Percentiles rank a stretch among this genome's conserved stretches.
Conservation (phyloP, 176 grass and related monocot species). For the Aechmea fasciata region DNA sequence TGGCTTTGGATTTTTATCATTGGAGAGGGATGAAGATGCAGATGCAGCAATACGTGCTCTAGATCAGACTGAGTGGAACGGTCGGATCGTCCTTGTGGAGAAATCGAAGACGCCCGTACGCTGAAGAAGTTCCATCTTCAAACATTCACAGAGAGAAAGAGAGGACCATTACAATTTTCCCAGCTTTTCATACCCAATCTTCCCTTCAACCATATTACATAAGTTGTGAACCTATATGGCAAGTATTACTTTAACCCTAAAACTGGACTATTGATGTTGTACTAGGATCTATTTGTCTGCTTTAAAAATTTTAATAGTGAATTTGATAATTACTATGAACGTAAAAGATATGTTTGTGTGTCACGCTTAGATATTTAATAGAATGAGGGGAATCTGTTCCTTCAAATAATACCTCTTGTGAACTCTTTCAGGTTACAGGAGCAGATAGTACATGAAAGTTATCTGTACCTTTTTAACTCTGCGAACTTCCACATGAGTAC, state of each 20-base stretch:
- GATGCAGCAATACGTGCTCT: slow-evolving; percentile 83
- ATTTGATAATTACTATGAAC: slow-evolving; percentile 30
- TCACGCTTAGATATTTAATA: slow-evolving; percentile 20
- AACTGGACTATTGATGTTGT: slow-evolving; percentile 35
- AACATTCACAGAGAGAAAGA: slow-evolving; percentile 2
- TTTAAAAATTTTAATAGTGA: slow-evolving; percentile 23
- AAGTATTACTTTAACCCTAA: slow-evolving; percentile 38
- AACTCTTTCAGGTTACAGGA: slow-evolving; percentile 48
- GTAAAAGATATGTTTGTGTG: slow-evolving; percentile 36
- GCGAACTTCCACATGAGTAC: slow-evolving; percentile 26
- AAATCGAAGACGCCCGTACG: slow-evolving; percentile 61
- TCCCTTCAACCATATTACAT: slow-evolving; percentile 39
- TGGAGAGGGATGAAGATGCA: slow-evolving; percentile 80
- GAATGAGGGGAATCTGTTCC: slow-evolving; percentile 1
- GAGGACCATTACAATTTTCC: slow-evolving; percentile 22
- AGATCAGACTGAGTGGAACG: slow-evolving; percentile 72
- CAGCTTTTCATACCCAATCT: slow-evolving; percentile 28
- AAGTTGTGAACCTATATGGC: slow-evolving; percentile 32
- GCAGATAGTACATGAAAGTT: slow-evolving; percentile 38
- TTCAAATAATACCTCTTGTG: slow-evolving; percentile 10
- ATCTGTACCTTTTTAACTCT: slow-evolving; percentile 35
- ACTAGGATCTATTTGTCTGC: slow-evolving; percentile 39
- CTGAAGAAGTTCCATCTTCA: slow-evolving; percentile 37
- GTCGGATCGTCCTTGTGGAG: slow-evolving; percentile 83
- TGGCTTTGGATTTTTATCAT: slow-evolving; percentile 74